Conservation (phyloP, 805 yeast genomes). For the Cyberlindnera misumaiensis region DNA sequence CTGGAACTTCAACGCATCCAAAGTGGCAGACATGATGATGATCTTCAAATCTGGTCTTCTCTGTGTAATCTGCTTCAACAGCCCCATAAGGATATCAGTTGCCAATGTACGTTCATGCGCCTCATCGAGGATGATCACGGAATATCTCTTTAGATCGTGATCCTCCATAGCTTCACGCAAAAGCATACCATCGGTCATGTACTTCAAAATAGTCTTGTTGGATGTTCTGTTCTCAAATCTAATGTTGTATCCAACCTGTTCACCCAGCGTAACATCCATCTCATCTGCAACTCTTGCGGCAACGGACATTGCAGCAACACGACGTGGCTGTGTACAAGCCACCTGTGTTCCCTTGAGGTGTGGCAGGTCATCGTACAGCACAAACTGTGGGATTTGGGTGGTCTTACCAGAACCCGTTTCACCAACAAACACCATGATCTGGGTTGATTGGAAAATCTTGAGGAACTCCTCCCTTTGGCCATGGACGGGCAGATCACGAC, state of each 20-base stretch:
- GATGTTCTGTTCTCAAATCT: conserved; percentile 90
- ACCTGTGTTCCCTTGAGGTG: conserved; percentile 77
- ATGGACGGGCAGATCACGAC: conserved; percentile 91
- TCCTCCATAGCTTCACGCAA: conserved; percentile 97
- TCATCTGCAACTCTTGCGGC: conserved; percentile 97
- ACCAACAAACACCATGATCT: conserved; percentile 97
- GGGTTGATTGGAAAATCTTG: conserved; percentile 74
- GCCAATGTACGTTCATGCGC: conserved; percentile 97
- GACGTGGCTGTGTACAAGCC: conserved; percentile 94
- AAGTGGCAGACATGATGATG: conserved; percentile 95
- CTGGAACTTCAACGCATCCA: conserved; percentile 96
- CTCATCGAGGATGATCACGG: conserved; percentile 91
- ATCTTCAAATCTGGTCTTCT: conserved; percentile 86
- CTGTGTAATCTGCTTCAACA: conserved; percentile 70
- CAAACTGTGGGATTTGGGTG: conserved; percentile 97
- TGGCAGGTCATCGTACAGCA: conserved; percentile 83
- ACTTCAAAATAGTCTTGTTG: conserved; percentile 74
- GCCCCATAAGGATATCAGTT: conserved; percentile 94
- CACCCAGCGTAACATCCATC: conserved; percentile 88
- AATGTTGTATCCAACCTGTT: conserved; percentile 91
- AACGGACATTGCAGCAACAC: conserved; percentile 98
- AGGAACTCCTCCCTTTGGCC: conserved; percentile 88
- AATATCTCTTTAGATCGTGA: conserved; percentile 69
- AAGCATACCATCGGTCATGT: conserved; percentile 99
- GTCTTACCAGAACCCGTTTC: conserved; percentile 99